Evolutionary conservation across 2,329 filamentous ascomycete genomes (phyloP).

Genomic region (Trichoderma harzianum): DNA sequence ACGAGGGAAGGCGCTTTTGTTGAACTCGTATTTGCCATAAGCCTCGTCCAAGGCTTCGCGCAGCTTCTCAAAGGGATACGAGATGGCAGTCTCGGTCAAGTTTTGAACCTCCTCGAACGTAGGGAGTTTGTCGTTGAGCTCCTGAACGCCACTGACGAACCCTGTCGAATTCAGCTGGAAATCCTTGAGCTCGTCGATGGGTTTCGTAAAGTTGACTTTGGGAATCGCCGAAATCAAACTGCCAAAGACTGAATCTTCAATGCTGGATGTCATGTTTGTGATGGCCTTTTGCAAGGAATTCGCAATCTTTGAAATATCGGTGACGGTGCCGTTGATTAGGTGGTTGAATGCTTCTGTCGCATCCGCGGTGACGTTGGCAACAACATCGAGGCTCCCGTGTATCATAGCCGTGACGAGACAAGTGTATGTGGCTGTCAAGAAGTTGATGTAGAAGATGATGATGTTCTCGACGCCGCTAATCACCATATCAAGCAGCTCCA

Average conservation of each 20-base stretch:
- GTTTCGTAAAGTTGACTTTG: slow-evolving; percentile 60
- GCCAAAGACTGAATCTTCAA: slow-evolving; percentile 47
- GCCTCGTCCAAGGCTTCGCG: slow-evolving; percentile 68
- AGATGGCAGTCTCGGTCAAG: slow-evolving; percentile 70
- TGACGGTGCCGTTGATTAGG: slow-evolving; percentile 54
- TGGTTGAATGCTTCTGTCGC: slow-evolving; percentile 48
- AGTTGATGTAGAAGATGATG: slow-evolving; percentile 87
- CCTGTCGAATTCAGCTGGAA: slow-evolving; percentile 65
- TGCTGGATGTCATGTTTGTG: slow-evolving; percentile 44
- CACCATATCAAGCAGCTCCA: slow-evolving; percentile 72
- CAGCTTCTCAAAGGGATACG: slow-evolving; percentile 77
- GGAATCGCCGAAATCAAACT: slow-evolving; percentile 46
- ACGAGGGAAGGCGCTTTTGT: slow-evolving; percentile 74
- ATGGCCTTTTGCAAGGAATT: slow-evolving; percentile 47
- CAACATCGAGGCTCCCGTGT: slow-evolving; percentile 72
- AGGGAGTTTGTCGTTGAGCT: slow-evolving; percentile 76
- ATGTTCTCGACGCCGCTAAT: slow-evolving; percentile 83
- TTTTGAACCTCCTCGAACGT: slow-evolving; percentile 82
- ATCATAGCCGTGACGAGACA: slow-evolving; percentile 85
- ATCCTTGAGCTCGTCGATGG: slow-evolving; percentile 63
- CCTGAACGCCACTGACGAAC: slow-evolving; percentile 65
- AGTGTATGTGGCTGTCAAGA: slow-evolving; percentile 84
- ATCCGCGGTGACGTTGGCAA: slow-evolving; percentile 50
- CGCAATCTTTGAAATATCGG: slow-evolving; percentile 56
- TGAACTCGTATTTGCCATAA: slow-evolving; percentile 72